Percentiles rank a stretch among this genome's conserved stretches.
phyloP scores from a whole-genome alignment of 176 grass and related monocot species.

The Chrysopogon serrulatus region DNA sequence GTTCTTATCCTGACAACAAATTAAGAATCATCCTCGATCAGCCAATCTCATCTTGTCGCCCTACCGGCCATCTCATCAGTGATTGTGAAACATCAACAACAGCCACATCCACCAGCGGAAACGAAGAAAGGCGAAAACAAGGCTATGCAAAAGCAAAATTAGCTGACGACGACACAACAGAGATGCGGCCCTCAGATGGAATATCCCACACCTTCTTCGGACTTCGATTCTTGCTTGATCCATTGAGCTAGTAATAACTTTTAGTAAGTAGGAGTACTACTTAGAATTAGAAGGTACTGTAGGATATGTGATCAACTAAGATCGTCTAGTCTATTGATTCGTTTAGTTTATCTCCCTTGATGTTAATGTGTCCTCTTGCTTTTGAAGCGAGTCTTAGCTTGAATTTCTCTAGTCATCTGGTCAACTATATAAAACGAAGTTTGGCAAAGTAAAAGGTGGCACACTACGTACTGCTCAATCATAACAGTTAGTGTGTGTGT shows the following conservation, averaged over 20 bases:
- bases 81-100: background rate
- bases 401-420: background rate
- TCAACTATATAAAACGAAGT: background rate
- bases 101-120: background rate
- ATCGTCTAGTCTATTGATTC: background rate
- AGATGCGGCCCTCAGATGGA: background rate
- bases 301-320: background rate
- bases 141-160: background rate
- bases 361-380: background rate
- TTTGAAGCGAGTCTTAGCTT: background rate
- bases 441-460: background rate
- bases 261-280: too few species aligned
- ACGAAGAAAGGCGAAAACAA: background rate
- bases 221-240: background rate
- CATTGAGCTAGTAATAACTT: background rate
- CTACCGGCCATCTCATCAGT: background rate
- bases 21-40: too few species aligned
- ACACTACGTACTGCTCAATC: background rate
- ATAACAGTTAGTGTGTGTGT: background rate
- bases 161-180: too few species aligned
- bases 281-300: too few species aligned
- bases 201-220: constrained; percentile 22
- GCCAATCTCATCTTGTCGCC: too few species aligned
- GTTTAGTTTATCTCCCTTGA: background rate
- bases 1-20: too few species aligned